Evolutionary conservation across 164 flowering plant genomes (phyloP).

Genomic region (Kalanchoe fedtschenkoi): DNA sequence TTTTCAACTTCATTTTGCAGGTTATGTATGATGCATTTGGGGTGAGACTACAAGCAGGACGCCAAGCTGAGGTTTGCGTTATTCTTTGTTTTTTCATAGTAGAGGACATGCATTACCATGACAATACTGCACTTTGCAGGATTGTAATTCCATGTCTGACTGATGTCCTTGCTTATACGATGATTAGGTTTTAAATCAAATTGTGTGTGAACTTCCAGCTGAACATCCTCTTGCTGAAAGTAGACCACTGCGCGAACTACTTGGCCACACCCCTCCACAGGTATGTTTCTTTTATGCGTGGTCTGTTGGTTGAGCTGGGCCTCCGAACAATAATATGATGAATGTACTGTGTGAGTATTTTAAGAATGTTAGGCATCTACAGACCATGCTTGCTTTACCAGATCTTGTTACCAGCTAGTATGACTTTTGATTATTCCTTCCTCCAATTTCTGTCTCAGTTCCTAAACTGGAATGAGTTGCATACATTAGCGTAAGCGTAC

Average conservation of each 20-base stretch:
- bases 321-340: too few species aligned
- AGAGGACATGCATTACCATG: neutral
- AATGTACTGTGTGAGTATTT: too few species aligned
- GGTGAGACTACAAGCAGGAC: conserved; percentile 90
- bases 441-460: too few species aligned
- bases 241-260: conserved; percentile 87
- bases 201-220: conserved; percentile 86
- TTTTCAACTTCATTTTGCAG: conserved; percentile 32
- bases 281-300: conserved; percentile 16
- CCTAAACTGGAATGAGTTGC: neutral
- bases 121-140: neutral
- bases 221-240: conserved; percentile 91
- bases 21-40: conserved; percentile 98
- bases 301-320: too few species aligned
- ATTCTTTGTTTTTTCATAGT: neutral
- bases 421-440: too few species aligned
- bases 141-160: neutral
- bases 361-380: too few species aligned
- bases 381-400: too few species aligned
- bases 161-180: neutral
- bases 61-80: conserved; percentile 84
- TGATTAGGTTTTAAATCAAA: conserved; percentile 83
- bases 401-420: too few species aligned
- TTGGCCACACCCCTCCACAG: conserved; percentile 96
- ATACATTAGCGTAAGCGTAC: neutral